Evolutionary conservation across 768 basidiomycete genomes (phyloP).

Genomic region (Tylopilus subfusipes): DNA sequence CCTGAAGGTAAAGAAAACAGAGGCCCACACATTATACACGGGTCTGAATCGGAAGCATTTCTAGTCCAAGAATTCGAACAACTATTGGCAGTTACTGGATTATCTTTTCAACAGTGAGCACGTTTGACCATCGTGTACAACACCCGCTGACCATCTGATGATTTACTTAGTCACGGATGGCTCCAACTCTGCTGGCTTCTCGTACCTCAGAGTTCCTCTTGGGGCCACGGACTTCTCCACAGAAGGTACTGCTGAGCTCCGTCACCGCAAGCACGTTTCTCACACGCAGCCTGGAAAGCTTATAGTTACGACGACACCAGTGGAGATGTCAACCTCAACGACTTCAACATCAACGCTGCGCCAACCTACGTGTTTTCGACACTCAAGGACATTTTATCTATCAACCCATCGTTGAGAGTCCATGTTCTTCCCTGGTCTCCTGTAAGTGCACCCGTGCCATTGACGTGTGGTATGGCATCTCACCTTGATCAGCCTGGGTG

Average conservation of each 20-base stretch:
- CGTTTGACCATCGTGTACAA: neutral
- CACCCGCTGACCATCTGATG: neutral
- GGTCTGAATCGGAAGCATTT: neutral
- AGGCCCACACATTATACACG: neutral
- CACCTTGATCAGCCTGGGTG: slow-evolving; percentile 55
- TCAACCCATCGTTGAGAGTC: slow-evolving; percentile 52
- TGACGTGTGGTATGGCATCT: neutral
- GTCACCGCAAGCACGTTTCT: neutral
- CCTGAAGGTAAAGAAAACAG: slow-evolving; percentile 50
- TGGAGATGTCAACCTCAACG: slow-evolving; percentile 55
- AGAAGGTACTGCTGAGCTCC: slow-evolving; percentile 35
- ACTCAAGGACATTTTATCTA: slow-evolving; percentile 57
- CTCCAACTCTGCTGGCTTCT: slow-evolving; percentile 60
- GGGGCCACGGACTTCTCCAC: slow-evolving; percentile 75
- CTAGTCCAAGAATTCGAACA: slow-evolving; percentile 48
- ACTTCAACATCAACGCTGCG: slow-evolving; percentile 54
- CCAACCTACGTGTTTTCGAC: slow-evolving; percentile 64
- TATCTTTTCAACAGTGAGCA: slow-evolving; percentile 49
- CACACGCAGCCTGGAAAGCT: slow-evolving; percentile 33
- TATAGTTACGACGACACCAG: slow-evolving; percentile 66
- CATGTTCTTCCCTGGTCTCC: slow-evolving; percentile 75
- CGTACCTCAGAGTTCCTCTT: slow-evolving; percentile 64
- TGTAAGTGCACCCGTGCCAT: slow-evolving; percentile 37
- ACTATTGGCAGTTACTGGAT: slow-evolving; percentile 56
- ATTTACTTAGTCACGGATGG: slow-evolving; percentile 52